Evolutionary conservation across 2,329 filamentous ascomycete species (phyloP), one percentile per base, ranked within the genome.

Genomic region (Aspergillus pseudotamarii): DNA sequence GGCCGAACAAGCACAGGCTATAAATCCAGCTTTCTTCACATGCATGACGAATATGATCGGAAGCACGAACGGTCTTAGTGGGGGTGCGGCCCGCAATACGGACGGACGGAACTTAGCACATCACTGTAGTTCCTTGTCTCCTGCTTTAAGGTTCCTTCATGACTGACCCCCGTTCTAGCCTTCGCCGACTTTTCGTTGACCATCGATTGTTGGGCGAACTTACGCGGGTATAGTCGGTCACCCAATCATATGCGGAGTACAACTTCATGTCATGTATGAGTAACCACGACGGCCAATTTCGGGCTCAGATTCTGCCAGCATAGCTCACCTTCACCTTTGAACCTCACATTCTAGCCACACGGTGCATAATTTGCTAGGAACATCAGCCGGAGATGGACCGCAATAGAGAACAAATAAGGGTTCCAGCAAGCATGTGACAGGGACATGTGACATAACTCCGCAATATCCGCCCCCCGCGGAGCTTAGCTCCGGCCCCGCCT

Each of bases 391-490:
- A 41, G 6, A 41, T 4, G 8, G 38, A 19, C 19, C 6, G 8
- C 19, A 41, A 19, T 6, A 6, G 0, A 12, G 36, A 41, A n/a
- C 16, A 12, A 41, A n/a, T n/a, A 4, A 41, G 38, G 38, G 38
- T 19, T 41, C 19, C 38, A 41, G 38, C 16, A 16, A 41, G 38
- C 38, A 41, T 41, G 38, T 41, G 38, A 41, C 38, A 41, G 19
- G 19, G 34, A 36, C 34, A 36, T 36, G 34, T 36, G 38, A 41
- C 38, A 9, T 41, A 41, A 41, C 38, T 3, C 59, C 59, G 59
- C 59, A 60, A 60, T 60, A 60, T 46, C 51, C 59, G 59, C 51
- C 48, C 51, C 51, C 54, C n/a, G 23, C 26, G 16, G 23, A 57
- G 30, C 36, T 26, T 30, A 32, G 36, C 19, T 28, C 9, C 21